Percentiles rank a stretch among this genome's conserved stretches.
These are phyloP conservation scores for Teunomyces gatunensis DNA, from an alignment of 805 yeast genomes.

Conservation along the genomic window DNA sequence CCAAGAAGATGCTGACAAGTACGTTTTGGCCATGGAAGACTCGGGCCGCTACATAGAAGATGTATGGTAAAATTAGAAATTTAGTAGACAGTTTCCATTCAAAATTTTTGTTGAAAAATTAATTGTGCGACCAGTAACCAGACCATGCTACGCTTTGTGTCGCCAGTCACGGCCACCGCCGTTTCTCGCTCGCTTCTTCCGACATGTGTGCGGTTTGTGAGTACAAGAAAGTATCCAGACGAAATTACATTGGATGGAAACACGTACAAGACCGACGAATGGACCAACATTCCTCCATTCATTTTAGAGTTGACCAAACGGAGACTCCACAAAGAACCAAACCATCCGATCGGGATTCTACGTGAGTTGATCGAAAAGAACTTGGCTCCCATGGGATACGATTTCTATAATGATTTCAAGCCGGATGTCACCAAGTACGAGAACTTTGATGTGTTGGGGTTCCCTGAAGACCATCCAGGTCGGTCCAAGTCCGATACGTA, in stretches of 20 bases:
- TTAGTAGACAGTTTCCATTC: background rate
- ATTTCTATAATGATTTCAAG: constrained; percentile 73
- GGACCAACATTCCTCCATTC: constrained; percentile 83
- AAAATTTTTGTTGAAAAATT: background rate
- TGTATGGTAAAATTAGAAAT: constrained; percentile 58
- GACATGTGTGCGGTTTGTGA: background rate
- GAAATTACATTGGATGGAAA: constrained; percentile 45
- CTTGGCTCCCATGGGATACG: constrained; percentile 64
- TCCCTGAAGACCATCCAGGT: constrained; percentile 91
- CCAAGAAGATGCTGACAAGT: constrained; percentile 48
- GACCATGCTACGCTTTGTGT: background rate
- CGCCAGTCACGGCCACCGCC: background rate
- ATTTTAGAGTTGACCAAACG: constrained; percentile 69
- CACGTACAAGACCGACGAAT: constrained; percentile 59
- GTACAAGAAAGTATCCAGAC: constrained; percentile 20
- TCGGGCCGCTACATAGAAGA: constrained; percentile 75
- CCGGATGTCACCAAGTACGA: constrained; percentile 82
- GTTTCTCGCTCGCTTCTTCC: background rate
- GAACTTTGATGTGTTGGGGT: constrained; percentile 90
- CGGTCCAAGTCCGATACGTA: constrained; percentile 91
- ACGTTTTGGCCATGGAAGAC: constrained; percentile 58
- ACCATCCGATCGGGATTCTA: constrained; percentile 90
- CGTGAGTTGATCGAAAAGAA: constrained; percentile 68
- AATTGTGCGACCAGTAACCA: background rate
- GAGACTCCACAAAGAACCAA: constrained; percentile 65